phyloP scores from a whole-genome alignment of 1,284 basidiomycete species.

The Malassezia caprae region DNA sequence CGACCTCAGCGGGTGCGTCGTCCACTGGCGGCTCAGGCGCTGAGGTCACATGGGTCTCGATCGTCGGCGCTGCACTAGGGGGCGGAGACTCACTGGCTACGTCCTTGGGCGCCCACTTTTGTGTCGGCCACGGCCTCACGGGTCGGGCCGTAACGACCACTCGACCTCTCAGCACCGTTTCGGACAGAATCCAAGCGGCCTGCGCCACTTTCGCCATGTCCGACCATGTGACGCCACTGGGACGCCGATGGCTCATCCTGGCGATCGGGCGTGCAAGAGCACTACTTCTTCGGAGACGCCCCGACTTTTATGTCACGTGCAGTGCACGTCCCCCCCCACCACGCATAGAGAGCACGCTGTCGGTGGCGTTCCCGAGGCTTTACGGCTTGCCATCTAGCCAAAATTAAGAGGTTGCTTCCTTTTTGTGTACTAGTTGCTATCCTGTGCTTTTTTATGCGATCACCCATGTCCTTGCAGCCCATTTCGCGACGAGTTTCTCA shows the following conservation, averaged over 20 bases:
- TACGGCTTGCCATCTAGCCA: background rate
- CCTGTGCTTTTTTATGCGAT: background rate
- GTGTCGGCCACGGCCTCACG: background rate
- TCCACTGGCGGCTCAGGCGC: no score
- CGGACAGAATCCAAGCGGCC: background rate
- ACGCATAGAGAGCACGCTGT: background rate
- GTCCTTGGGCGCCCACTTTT: background rate
- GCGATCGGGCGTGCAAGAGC: background rate
- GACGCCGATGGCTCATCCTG: background rate
- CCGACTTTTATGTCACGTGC: background rate
- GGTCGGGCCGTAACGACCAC: background rate
- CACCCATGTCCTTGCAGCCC: background rate
- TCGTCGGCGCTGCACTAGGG: background rate
- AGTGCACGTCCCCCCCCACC: background rate
- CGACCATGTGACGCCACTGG: background rate
- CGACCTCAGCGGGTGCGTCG: background rate
- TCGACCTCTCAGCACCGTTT: background rate
- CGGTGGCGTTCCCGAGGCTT: background rate
- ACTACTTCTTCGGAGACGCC: background rate
- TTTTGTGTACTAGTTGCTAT: background rate
- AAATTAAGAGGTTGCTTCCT: background rate
- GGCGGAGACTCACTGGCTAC: background rate
- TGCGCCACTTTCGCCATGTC: slow-evolving; percentile 1
- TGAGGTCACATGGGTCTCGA: background rate
- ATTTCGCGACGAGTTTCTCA: slow-evolving; percentile 64